Conservation (phyloP, 2,329 filamentous ascomycete genomes). For the Curvularia eragrostidis region DNA sequence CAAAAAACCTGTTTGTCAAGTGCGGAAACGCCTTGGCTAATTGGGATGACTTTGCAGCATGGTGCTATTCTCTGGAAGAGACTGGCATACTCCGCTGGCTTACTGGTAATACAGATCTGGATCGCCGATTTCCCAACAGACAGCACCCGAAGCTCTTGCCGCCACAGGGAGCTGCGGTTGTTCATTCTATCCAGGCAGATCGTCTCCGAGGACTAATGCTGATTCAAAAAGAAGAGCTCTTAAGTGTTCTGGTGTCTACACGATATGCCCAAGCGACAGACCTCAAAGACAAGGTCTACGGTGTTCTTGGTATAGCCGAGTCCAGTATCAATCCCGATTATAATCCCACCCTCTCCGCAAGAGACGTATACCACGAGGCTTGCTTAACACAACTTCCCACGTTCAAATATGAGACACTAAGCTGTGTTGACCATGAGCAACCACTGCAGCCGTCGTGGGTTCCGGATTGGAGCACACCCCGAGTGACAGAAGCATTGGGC, state of each 20-base stretch:
- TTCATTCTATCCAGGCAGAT: constrained; percentile 21
- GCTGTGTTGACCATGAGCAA: constrained; percentile 32
- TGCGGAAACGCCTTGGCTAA: constrained; percentile 24
- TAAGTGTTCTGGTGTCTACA: constrained; percentile 25
- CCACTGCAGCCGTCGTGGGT: constrained; percentile 32
- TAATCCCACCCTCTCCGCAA: constrained; percentile 11
- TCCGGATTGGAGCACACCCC: constrained; percentile 32
- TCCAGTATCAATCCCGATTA: constrained; percentile 25
- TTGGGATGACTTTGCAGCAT: constrained; percentile 33
- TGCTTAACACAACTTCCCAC: constrained; percentile 18
- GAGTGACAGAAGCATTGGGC: constrained; percentile 30
- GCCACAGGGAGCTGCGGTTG: constrained; percentile 13
- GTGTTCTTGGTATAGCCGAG: constrained; percentile 29
- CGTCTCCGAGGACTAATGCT: constrained; percentile 12
- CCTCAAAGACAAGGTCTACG: constrained; percentile 37
- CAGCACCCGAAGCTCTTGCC: neutral
- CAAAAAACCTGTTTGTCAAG: constrained; percentile 22
- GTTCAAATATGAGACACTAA: constrained; percentile 21
- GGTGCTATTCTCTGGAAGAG: constrained; percentile 20
- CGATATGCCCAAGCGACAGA: constrained; percentile 33
- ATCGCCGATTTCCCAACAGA: constrained; percentile 2
- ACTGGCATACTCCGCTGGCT: constrained; percentile 24
- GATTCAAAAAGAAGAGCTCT: constrained; percentile 11
- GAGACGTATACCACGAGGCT: constrained; percentile 31
- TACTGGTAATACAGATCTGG: constrained; percentile 6